Evolutionary conservation across 768 basidiomycete genomes (phyloP).

Genomic region (Russula olivacea): DNA sequence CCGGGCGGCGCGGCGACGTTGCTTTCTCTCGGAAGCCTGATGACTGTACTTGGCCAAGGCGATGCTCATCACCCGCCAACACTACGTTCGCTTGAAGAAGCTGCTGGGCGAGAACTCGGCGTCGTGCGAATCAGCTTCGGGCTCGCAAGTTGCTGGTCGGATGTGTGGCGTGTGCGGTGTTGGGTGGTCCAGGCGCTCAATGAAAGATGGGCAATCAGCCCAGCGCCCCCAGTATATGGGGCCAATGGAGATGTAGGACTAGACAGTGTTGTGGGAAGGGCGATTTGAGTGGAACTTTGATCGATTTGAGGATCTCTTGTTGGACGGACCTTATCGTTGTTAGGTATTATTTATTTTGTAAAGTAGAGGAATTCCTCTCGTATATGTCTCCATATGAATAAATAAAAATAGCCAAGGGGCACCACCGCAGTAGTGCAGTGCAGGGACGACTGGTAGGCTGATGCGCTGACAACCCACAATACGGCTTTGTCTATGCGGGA

Average conservation of each 20-base stretch:
- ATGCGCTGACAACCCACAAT: neutral
- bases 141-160: slow-evolving; percentile 70
- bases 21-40: slow-evolving; percentile 58
- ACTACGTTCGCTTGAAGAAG: slow-evolving; percentile 46
- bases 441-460: neutral
- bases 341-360: neutral
- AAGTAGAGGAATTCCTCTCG: neutral
- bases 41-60: slow-evolving; percentile 54
- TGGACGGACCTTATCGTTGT: neutral
- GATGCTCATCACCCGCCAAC: slow-evolving; percentile 41
- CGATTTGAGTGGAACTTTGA: slow-evolving; percentile 7
- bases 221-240: neutral
- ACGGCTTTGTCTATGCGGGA: too few relatives aligned
- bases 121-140: slow-evolving; percentile 76
- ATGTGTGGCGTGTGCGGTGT: slow-evolving; percentile 42
- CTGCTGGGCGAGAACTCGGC: slow-evolving; percentile 62
- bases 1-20: slow-evolving; percentile 75
- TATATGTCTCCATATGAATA: neutral
- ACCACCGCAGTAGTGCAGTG: neutral
- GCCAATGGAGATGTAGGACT: neutral
- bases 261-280: slow-evolving; percentile 5
- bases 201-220: slow-evolving; percentile 2
- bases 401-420: neutral
- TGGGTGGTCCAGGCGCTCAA: slow-evolving; percentile 25
- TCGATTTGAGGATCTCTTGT: slow-evolving; percentile 1